Percentiles rank a stretch among this genome's conserved stretches.
Conservation (phyloP, 148 eudicot genomes). For the Euryodendron excelsum region DNA sequence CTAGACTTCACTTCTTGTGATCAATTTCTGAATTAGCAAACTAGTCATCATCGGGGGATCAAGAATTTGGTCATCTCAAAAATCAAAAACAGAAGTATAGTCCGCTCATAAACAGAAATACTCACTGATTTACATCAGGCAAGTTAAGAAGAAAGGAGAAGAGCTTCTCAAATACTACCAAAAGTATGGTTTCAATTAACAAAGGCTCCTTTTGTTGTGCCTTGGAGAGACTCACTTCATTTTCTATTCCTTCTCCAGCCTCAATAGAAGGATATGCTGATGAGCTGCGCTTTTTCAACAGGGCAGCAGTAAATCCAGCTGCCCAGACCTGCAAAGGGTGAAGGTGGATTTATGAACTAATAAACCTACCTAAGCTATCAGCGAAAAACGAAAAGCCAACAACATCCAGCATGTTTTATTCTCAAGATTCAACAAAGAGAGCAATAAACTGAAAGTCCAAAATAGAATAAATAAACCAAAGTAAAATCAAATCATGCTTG, state of each 20-base stretch:
- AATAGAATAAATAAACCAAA: background rate
- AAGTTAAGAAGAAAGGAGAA: constrained; percentile 60
- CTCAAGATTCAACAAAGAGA: background rate
- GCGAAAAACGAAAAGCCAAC: background rate
- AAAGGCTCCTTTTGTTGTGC: constrained; percentile 41
- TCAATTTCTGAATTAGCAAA: background rate
- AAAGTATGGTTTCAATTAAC: constrained; percentile 45
- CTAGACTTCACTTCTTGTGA: background rate
- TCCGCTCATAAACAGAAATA: constrained; percentile 10
- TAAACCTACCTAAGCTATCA: background rate
- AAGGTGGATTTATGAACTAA: background rate
- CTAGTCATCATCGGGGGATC: background rate
- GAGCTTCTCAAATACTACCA: constrained; percentile 61
- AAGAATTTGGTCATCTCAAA: constrained; percentile 6
- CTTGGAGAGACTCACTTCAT: constrained; percentile 20
- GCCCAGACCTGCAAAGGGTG: constrained; percentile 74
- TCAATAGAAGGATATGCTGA: constrained; percentile 35
- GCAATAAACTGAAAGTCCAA: background rate
- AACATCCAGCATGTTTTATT: background rate
- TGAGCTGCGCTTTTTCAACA: constrained; percentile 76
- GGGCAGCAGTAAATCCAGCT: constrained; percentile 88
- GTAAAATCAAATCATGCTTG: background rate
- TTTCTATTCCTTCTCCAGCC: constrained; percentile 27
- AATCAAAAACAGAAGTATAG: background rate
- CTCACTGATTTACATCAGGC: constrained; percentile 72